Conservation (phyloP, 768 basidiomycete species). For the Neoboletus subvelutipes region DNA sequence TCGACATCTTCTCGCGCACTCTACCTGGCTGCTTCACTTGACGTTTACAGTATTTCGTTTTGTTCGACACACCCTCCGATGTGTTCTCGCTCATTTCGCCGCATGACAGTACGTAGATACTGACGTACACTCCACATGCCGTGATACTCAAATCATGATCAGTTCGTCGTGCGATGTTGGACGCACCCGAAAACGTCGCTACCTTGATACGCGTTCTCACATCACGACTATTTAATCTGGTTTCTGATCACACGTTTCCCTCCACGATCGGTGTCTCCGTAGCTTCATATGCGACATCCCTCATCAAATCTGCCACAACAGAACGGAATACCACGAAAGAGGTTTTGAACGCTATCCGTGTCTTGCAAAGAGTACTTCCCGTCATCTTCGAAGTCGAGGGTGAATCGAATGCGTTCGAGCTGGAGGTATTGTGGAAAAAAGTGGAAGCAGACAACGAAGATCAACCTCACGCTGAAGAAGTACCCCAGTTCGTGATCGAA, state of each 20-base stretch:
- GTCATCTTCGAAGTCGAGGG: constrained; percentile 83
- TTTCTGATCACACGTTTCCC: constrained; percentile 82
- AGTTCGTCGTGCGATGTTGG: constrained; percentile 82
- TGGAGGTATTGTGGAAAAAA: constrained; percentile 81
- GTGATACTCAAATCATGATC: constrained; percentile 9
- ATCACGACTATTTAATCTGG: constrained; percentile 67
- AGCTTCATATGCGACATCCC: constrained; percentile 64
- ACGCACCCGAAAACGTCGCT: constrained; percentile 84
- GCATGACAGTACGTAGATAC: constrained; percentile 66
- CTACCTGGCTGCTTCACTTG: neutral
- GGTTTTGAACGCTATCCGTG: constrained; percentile 87
- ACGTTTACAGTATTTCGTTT: constrained; percentile 61
- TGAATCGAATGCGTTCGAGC: constrained; percentile 70
- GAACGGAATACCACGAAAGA: constrained; percentile 78
- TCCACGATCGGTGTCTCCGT: constrained; percentile 54
- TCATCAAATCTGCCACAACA: constrained; percentile 57
- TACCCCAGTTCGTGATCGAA: constrained; percentile 84
- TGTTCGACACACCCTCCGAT: constrained; percentile 89
- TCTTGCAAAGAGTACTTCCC: constrained; percentile 86
- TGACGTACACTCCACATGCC: neutral
- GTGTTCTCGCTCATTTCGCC: constrained; percentile 88
- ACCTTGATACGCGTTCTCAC: constrained; percentile 75
- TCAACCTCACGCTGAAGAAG: constrained; percentile 24
- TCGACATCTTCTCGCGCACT: constrained; percentile 21
- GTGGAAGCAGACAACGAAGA: constrained; percentile 45